phyloP scores from a whole-genome alignment of 306 rosid species.

The Inga laurina region DNA sequence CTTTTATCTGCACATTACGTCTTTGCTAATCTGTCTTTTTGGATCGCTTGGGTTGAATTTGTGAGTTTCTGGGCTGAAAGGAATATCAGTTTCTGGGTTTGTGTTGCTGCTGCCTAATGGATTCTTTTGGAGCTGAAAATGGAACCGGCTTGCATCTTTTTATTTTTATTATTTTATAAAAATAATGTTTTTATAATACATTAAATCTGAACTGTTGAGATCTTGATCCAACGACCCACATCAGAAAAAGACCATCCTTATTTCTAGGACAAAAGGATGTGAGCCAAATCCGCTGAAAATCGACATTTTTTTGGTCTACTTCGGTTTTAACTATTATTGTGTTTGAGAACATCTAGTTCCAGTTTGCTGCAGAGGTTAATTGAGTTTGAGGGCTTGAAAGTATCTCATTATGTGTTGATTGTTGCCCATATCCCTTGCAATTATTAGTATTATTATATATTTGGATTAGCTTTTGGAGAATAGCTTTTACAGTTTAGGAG shows the following conservation, averaged over 20 bases:
- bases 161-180: too few species aligned
- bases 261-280: too few species aligned
- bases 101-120: neutral
- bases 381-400: too few species aligned
- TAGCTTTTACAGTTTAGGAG: too few species aligned
- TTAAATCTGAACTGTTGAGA: too few species aligned
- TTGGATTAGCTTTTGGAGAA: too few species aligned
- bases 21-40: slow-evolving; percentile 15
- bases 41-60: neutral
- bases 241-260: too few species aligned
- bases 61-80: neutral
- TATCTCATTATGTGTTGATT: neutral
- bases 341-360: neutral
- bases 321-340: slow-evolving; percentile 4
- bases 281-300: neutral
- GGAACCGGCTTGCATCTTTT: too few species aligned
- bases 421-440: neutral
- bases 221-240: too few species aligned
- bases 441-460: too few species aligned
- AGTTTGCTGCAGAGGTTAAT: neutral
- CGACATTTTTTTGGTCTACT: neutral
- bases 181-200: too few species aligned
- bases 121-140: neutral
- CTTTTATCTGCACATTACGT: slow-evolving; percentile 3
- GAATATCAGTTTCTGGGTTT: neutral